Evolutionary conservation across 305 asterid genomes (phyloP), one percentile per base, ranked within the genome.

Genomic region (Fraxinus xanthoxyloides): DNA sequence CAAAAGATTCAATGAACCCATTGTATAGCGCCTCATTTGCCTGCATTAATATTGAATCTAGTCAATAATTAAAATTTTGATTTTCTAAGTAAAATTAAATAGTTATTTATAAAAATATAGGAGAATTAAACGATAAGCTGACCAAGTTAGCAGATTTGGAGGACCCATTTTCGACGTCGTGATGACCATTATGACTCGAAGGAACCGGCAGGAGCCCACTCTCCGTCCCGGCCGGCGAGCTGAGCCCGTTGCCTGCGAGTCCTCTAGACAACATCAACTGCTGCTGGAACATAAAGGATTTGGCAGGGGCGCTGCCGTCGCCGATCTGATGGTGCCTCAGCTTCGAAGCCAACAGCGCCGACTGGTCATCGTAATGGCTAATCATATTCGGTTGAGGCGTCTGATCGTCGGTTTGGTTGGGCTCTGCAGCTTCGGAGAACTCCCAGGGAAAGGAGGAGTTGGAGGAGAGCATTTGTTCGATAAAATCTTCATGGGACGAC

Each of bases 291-390:
- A 92, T 84, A 86, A 89, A 80, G 0, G 91, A 88, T 82, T 91
- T 92, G 35, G 92, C 86, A 9, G 38, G 23, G 38, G 92, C 87
- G 61, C 83, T 88, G 63, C 85, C 84, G 75, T 84, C 75, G 82
- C 82, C 87, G 95, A 92, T 91, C 90, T 94, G 97, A 2, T 92
- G 90, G 48, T 91, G 94, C 46, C 94, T 90, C 87, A 90, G 84
- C 88, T 89, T 92, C 28, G 90, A 87, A 9, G 91, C 92, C 84
- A 93, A 75, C 23, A 83, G 81, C 76, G 89, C 82, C 7, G 92
- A 86, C 43, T 86, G 91, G 35, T 90, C 93, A 75, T 88, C 90
- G 26, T 79, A 54, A 19, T 75, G 75, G 28, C 67, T 72, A 12
- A 84, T 80, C 35, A 69, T 63, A 63, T 63, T 63, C 15, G n/a